Percentiles rank a stretch among this genome's conserved stretches.
phyloP scores from a whole-genome alignment of 768 basidiomycete genomes.

The Lactarius akahatsu region DNA sequence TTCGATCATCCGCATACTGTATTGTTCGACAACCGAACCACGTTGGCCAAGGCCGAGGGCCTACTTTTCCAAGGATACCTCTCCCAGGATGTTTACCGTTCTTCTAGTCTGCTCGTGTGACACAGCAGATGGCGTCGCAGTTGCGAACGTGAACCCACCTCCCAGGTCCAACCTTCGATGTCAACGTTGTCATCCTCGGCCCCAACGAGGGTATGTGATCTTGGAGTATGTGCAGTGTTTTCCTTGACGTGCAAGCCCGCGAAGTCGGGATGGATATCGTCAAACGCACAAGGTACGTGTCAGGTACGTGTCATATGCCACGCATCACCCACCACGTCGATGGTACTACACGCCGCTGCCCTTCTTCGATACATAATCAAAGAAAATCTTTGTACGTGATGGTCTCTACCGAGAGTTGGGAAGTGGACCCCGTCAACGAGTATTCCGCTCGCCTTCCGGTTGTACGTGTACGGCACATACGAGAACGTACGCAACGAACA shows the following conservation, averaged over 20 bases:
- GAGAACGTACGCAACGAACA: conserved; percentile 9
- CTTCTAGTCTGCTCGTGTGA: not conserved
- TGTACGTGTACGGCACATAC: not conserved
- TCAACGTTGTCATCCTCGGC: not conserved
- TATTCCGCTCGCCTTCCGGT: conserved; percentile 5
- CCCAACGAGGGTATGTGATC: not conserved
- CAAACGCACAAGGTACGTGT: conserved; percentile 13
- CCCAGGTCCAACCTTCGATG: not conserved
- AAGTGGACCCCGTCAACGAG: not conserved
- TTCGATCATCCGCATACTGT: not conserved
- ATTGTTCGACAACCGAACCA: not conserved
- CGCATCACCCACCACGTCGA: no score
- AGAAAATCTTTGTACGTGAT: not conserved
- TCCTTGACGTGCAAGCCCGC: not conserved
- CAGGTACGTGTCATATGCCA: conserved; percentile 6
- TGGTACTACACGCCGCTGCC: no score
- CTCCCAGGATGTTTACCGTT: not conserved
- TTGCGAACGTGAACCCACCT: not conserved
- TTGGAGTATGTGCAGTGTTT: not conserved
- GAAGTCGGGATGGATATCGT: conserved; percentile 11
- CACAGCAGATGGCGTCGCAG: not conserved
- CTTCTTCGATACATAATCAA: no score
- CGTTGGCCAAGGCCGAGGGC: not conserved
- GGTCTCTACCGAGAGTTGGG: conserved; percentile 18
- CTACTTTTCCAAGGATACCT: not conserved